A percentile compares a stretch with the other conserved stretches of the same genome.
Evolutionary conservation across 805 yeast genomes (phyloP).

Genomic region (Cyberlindnera petersonii): DNA sequence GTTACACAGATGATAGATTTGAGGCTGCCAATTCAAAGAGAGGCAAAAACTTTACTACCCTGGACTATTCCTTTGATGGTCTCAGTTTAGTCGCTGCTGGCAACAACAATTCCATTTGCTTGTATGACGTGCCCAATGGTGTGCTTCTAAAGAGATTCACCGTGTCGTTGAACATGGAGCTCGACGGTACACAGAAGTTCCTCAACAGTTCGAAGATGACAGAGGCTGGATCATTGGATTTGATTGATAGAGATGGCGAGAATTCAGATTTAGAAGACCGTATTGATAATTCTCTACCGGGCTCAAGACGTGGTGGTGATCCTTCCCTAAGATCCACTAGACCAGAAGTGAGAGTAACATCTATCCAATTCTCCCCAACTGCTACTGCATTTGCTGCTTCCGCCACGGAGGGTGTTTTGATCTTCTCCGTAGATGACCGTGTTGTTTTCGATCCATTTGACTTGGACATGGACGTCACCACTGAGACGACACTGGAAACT

Average conservation of each 20-base stretch:
- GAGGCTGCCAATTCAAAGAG: slow-evolving; percentile 76
- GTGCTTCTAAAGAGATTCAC: slow-evolving; percentile 78
- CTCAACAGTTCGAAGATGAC: slow-evolving; percentile 81
- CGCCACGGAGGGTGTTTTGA: slow-evolving; percentile 86
- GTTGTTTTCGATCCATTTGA: slow-evolving; percentile 91
- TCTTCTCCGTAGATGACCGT: slow-evolving; percentile 74
- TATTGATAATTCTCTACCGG: slow-evolving; percentile 74
- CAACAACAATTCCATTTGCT: slow-evolving; percentile 82
- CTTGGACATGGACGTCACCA: slow-evolving; percentile 87
- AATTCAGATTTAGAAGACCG: slow-evolving; percentile 82
- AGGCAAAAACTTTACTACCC: slow-evolving; percentile 76
- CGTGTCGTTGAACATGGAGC: slow-evolving; percentile 83
- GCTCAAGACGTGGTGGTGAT: slow-evolving; percentile 70
- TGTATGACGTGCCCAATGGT: slow-evolving; percentile 86
- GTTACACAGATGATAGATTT: slow-evolving; percentile 79
- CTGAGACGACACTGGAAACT: slow-evolving; percentile 62
- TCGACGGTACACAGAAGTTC: slow-evolving; percentile 80
- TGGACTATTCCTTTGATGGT: slow-evolving; percentile 89
- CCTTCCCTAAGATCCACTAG: slow-evolving; percentile 68
- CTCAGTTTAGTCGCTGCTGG: slow-evolving; percentile 87
- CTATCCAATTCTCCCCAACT: slow-evolving; percentile 83
- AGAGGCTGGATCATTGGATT: slow-evolving; percentile 80
- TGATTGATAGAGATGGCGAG: slow-evolving; percentile 84
- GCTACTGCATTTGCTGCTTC: slow-evolving; percentile 90
- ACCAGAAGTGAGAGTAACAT: slow-evolving; percentile 79